These are phyloP conservation scores for Martiniozyma abietophila DNA, from an alignment of 805 yeast species.

Conservation along the genomic window DNA sequence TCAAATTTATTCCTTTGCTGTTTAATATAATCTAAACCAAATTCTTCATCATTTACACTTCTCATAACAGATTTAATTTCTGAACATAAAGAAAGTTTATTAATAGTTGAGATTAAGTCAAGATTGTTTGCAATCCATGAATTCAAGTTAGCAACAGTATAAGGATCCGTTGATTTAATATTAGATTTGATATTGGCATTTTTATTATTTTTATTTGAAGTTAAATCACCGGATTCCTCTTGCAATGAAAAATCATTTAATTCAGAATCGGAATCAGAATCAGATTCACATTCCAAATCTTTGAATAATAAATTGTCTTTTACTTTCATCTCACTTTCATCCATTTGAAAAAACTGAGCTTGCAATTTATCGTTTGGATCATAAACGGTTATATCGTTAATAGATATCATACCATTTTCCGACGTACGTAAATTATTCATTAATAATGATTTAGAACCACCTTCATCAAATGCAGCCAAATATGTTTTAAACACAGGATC, in stretches of 20 bases:
- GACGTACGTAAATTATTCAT: conserved; percentile 52
- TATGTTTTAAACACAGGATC: conserved; percentile 74
- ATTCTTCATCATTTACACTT: conserved; percentile 5
- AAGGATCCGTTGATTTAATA: background rate
- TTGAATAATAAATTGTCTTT: background rate
- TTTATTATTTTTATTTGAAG: background rate
- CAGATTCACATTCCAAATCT: too few species aligned
- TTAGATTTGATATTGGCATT: background rate
- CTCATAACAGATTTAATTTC: conserved; percentile 7
- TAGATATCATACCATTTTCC: background rate
- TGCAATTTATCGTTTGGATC: too few species aligned
- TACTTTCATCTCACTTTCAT: background rate
- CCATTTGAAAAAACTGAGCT: too few species aligned
- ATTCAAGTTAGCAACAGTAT: background rate
- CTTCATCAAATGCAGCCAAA: conserved; percentile 71
- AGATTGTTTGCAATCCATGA: background rate
- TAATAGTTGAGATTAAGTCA: background rate
- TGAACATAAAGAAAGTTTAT: conserved; percentile 1
- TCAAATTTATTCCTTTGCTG: conserved; percentile 4
- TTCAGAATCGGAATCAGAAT: too few species aligned
- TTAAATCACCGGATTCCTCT: background rate
- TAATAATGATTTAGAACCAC: conserved; percentile 66
- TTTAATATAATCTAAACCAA: conserved; percentile 6
- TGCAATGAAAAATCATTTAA: too few species aligned
- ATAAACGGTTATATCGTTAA: conserved; percentile 8